A percentile compares a stretch with the other conserved stretches of the same genome.
These are phyloP conservation scores for Elsinoe fawcettii DNA, from an alignment of 2,329 filamentous ascomycete genomes.

Conservation along the genomic window DNA sequence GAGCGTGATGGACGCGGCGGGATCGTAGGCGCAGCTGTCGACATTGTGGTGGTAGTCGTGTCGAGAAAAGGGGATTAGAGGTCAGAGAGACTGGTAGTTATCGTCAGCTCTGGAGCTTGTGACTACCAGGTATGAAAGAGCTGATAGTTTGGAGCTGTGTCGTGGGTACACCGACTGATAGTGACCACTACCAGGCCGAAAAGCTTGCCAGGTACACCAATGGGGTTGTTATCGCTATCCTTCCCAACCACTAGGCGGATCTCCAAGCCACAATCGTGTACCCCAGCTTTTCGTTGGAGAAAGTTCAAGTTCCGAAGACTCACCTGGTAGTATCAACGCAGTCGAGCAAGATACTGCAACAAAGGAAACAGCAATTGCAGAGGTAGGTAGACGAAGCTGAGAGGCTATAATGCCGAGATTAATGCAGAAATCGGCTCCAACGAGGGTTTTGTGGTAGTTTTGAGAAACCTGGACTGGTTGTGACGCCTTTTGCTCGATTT, in stretches of 20 bases:
- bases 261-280: constrained; percentile 5
- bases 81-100: neutral
- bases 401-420: neutral
- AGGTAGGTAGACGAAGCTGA: neutral
- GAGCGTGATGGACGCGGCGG: constrained; percentile 56
- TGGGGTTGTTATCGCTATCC: constrained; percentile 3
- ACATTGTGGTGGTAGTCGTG: constrained; percentile 4
- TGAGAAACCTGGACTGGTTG: constrained; percentile 1
- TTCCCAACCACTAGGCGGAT: neutral
- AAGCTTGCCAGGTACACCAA: neutral
- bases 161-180: neutral
- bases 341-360: neutral
- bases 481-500: constrained; percentile 11
- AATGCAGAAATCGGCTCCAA: neutral
- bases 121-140: neutral
- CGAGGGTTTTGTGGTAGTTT: neutral
- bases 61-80: neutral
- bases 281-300: constrained; percentile 13
- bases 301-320: neutral
- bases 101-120: constrained; percentile 12
- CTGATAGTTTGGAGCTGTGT: too few species aligned
- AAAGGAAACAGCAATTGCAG: neutral
- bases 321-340: neutral
- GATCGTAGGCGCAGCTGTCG: constrained; percentile 42
- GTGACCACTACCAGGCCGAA: neutral